Conservation (phyloP, 2,329 filamentous ascomycete species). For the Pseudogymnoascus sp. region DNA sequence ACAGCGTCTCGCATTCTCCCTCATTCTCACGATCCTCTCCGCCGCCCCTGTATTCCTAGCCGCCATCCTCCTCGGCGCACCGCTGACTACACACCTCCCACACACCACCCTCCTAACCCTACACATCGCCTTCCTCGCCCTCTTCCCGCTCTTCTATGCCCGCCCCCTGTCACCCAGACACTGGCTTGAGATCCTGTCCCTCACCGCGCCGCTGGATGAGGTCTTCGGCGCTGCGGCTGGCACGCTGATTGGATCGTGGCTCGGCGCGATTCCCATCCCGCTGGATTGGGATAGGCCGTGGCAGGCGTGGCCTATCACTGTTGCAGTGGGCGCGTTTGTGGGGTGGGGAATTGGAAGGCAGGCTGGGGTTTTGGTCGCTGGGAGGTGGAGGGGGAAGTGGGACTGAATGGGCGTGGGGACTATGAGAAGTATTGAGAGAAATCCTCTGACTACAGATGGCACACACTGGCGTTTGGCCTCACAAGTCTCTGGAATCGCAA, state of each 20-base stretch:
- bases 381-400: slow-evolving; percentile 22
- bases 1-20: slow-evolving; percentile 62
- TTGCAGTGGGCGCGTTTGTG: slow-evolving; percentile 71
- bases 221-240: slow-evolving; percentile 77
- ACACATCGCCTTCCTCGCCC: slow-evolving; percentile 70
- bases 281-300: slow-evolving; percentile 98
- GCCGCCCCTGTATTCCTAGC: slow-evolving; percentile 46
- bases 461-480: neutral
- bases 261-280: slow-evolving; percentile 90
- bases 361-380: slow-evolving; percentile 34
- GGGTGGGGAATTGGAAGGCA: slow-evolving; percentile 67
- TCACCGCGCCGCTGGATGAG: slow-evolving; percentile 67
- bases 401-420: neutral
- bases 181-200: slow-evolving; percentile 63
- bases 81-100: slow-evolving; percentile 67
- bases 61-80: slow-evolving; percentile 82
- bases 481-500: neutral
- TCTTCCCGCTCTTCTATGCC: slow-evolving; percentile 75
- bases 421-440: neutral
- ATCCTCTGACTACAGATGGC: neutral
- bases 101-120: slow-evolving; percentile 74
- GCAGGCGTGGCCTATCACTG: slow-evolving; percentile 96
- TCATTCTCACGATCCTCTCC: slow-evolving; percentile 41
- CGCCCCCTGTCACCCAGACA: slow-evolving; percentile 66
- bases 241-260: slow-evolving; percentile 72